Evolutionary conservation across 106 monocot species (phyloP), one percentile per base, ranked within the genome.

Genomic region (Amphibolis antarctica): DNA sequence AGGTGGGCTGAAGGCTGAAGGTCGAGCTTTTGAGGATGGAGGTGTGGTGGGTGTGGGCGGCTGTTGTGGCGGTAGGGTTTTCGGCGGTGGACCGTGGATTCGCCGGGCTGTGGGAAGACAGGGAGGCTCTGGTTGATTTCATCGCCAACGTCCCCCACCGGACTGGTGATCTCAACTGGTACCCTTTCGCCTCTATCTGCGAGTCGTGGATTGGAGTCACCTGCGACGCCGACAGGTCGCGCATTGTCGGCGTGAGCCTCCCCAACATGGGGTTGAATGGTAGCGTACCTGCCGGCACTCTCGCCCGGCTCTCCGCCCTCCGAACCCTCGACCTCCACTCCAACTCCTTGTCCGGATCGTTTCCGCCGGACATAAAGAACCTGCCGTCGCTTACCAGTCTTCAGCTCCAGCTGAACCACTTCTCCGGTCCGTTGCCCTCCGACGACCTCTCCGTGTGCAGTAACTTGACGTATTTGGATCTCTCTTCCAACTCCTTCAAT

Each of bases 401-500:
- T 50, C 71, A 64, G 11, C 71, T 71, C 26, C 71, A 71, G 71
- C 26, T 44, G 23, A 71, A 71, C 24, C 13, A 9, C 63, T 64
- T 71, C 36, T 63, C 71, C 17, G 71, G 71, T 18, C 56, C 54
- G 0, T 21, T 72, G 46, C 72, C 72, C 9, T 43, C n/a, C 1
- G 53, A 23, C 1, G 53, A 72, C 46, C 64, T 64, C 30, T 64
- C 64, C 9, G 26, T 13, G 25, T 72, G 72, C 64, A 42, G 28
- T 46, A 72, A 55, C 62, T 42, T 72, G 55, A 54, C 63, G 15
- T n/a, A 28, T 9, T 4, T 72, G 27, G 72, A 72, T 54, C 64
- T 72, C 64, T 72, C 72, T n/a, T 64, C 46, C 28, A 72, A 72
- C 29, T 47, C 23, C 42, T 72, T 72, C 55, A 72, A 55, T 56